Evolutionary conservation across 495 filamentous ascomycete species (phyloP).

Genomic region (Penicillium cataractarum): DNA sequence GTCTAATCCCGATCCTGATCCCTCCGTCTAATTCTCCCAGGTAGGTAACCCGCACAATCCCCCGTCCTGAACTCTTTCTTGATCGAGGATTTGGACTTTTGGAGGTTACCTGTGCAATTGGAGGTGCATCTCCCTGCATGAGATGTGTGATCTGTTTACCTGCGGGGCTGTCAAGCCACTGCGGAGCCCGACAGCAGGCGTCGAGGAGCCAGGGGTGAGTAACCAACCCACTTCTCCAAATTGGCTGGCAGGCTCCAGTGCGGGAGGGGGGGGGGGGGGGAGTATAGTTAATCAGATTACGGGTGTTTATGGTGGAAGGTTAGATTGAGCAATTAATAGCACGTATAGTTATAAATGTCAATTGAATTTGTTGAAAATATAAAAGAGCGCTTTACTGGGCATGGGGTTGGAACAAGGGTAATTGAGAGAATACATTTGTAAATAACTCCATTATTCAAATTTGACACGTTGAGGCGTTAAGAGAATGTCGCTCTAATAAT

Average conservation of each 20-base stretch:
- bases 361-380: background rate
- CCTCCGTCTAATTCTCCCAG: background rate
- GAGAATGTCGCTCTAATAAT: background rate
- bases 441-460: background rate
- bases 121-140: slow-evolving; percentile 22
- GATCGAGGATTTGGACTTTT: background rate
- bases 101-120: background rate
- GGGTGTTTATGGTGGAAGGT: background rate
- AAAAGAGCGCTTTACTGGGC: background rate
- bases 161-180: slow-evolving; percentile 39
- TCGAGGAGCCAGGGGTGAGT: slow-evolving; percentile 5
- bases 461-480: background rate
- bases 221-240: slow-evolving; percentile 11
- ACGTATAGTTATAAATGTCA: background rate
- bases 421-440: background rate
- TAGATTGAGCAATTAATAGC: background rate
- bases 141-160: slow-evolving; percentile 29
- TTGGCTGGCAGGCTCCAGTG: background rate
- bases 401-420: background rate
- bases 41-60: background rate
- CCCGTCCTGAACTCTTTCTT: background rate
- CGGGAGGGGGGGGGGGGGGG: background rate
- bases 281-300: slow-evolving; percentile 9
- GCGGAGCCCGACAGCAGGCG: slow-evolving; percentile 25
- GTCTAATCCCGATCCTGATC: background rate